Evolutionary conservation across 2,329 filamentous ascomycete species (phyloP), one percentile per base, ranked within the genome.

Genomic region (Beauveria sp.): DNA sequence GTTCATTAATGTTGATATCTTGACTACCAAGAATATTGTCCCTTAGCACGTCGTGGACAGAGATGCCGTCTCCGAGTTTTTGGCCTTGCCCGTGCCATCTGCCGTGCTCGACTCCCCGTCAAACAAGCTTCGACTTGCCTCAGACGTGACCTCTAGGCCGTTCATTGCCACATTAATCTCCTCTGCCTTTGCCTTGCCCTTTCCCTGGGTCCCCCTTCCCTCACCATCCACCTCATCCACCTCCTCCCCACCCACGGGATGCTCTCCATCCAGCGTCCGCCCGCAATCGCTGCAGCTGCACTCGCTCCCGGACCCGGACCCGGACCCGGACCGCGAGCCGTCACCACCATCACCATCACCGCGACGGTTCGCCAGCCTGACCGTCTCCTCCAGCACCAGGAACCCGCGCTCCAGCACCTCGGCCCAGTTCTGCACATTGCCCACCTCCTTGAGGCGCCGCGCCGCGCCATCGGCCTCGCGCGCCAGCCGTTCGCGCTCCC

Each of bases 391-490:
- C 7, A 89, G 70, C 50, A 86, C 80, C 60, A 87, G 65, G 65
- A 89, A 86, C 66, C 87, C 84, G 63, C 84, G 73, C 78, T 87
- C 90, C 69, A 93, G 78, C 75, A 92, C 85, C 80, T 95, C 90
- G 24, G 90, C 89, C 90, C 90, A 95, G 72, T 93, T 93, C 79
- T 93, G 89, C 70, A 93, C 83, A 70, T 92, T 87, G 26, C 90
- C 89, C 64, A 92, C 78, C 78, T 92, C 89, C 76, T 92, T 93
- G 63, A 93, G 77, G 69, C 81, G 81, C 65, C 81, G 80, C 51
- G 83, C 82, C 42, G 86, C 86, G 62, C 80, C 81, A 66, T 83
- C 82, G 5, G 86, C 85, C 67, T 90, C 78, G 66, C 81, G 81
- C 66, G 84, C 81, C 69, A 90, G 81, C 72, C 84, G 82, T 64